Percentiles rank a stretch among this genome's conserved stretches.
phyloP scores from a whole-genome alignment of 116 monocot genomes.

The Cymodocea nodosa region DNA sequence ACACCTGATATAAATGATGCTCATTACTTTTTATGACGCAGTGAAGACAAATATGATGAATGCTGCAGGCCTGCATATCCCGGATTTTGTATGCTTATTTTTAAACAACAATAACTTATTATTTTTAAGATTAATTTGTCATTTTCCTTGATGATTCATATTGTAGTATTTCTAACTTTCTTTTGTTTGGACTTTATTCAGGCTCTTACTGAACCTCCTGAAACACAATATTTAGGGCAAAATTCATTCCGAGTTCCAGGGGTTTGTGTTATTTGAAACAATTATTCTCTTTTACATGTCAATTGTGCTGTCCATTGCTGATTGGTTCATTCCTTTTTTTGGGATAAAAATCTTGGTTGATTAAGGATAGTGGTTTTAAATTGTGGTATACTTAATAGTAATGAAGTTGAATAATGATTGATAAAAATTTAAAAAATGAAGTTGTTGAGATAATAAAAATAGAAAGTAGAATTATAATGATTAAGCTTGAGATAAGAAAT shows the following conservation, averaged over 20 bases:
- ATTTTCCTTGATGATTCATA: no score
- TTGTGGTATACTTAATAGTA: no score
- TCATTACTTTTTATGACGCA: slow-evolving; percentile 16
- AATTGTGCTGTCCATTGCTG: not conserved
- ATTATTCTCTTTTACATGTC: slow-evolving; percentile 1
- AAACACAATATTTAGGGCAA: slow-evolving; percentile 19
- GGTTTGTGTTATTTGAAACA: slow-evolving; percentile 22
- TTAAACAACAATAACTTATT: not conserved
- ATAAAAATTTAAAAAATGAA: no score
- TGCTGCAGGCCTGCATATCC: slow-evolving; percentile 21
- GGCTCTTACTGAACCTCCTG: slow-evolving; percentile 31
- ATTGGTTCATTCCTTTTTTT: not conserved
- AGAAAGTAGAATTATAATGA: no score
- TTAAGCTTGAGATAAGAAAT: no score
- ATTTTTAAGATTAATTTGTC: not conserved
- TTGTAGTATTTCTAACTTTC: not conserved
- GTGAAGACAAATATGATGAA: slow-evolving; percentile 38
- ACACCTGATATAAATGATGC: not conserved
- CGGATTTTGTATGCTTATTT: slow-evolving; percentile 35
- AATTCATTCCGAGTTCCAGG: slow-evolving; percentile 59
- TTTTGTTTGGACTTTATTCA: slow-evolving; percentile 7
- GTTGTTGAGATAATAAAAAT: no score
- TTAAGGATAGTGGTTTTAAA: no score
- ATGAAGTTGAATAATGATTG: no score
- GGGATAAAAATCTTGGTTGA: no score